Conservation (phyloP, 495 filamentous ascomycete species). For the Aspergillus taichungensis region DNA sequence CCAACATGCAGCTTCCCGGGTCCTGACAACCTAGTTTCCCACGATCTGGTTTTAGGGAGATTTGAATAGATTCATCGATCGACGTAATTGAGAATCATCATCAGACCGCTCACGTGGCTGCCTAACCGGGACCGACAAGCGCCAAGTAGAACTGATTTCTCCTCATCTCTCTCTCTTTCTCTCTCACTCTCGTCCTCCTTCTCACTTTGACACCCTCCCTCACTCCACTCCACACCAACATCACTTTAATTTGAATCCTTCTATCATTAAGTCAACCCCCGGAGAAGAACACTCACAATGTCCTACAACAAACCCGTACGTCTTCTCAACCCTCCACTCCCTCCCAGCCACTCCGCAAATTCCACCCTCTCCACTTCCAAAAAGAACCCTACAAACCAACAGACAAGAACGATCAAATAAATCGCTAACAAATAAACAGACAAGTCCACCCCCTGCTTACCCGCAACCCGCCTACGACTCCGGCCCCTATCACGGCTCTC, state of each 20-base stretch:
- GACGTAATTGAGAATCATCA: too few relatives aligned
- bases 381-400: too few relatives aligned
- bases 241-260: neutral
- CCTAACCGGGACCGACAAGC: too few relatives aligned
- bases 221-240: neutral
- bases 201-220: neutral
- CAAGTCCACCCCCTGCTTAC: conserved; percentile 34
- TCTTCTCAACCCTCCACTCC: neutral
- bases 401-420: neutral
- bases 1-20: too few relatives aligned
- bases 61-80: too few relatives aligned
- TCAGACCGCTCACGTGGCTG: too few relatives aligned
- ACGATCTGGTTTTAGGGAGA: too few relatives aligned
- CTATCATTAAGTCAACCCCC: neutral
- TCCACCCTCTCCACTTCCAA: neutral
- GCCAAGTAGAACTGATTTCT: neutral
- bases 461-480: conserved; percentile 24
- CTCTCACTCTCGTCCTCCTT: neutral
- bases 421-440: conserved; percentile 15
- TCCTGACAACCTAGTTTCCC: too few relatives aligned
- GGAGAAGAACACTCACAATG: conserved; percentile 7
- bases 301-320: conserved; percentile 33
- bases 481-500: conserved; percentile 14
- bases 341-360: neutral
- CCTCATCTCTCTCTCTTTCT: neutral